These are phyloP conservation scores for Graphilbum sp. DNA, from an alignment of 2,329 filamentous ascomycete species.

Conservation along the genomic window DNA sequence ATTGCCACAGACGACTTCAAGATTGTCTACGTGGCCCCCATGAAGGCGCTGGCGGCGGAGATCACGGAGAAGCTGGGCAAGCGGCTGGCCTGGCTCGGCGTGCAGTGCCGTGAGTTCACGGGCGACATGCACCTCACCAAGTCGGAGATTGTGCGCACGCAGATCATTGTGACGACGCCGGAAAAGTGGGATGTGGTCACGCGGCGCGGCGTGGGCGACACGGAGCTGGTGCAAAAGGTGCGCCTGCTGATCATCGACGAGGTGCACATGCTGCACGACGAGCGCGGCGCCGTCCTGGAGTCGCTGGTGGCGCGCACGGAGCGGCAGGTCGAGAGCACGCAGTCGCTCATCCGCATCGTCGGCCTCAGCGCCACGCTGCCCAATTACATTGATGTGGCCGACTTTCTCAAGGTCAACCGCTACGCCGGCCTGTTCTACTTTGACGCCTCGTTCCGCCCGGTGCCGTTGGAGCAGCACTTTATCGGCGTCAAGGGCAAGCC, in stretches of 20 bases:
- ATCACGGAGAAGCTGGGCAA: slow-evolving; percentile 90
- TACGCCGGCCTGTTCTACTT: slow-evolving; percentile 93
- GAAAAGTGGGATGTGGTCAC: slow-evolving; percentile 99
- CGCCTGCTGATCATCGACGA: slow-evolving; percentile 93
- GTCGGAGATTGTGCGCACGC: slow-evolving; percentile 83
- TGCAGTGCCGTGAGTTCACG: slow-evolving; percentile 84
- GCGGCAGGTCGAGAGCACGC: slow-evolving; percentile 92
- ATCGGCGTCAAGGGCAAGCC: slow-evolving; percentile 89
- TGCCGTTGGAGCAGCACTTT: slow-evolving; percentile 93
- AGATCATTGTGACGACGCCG: slow-evolving; percentile 95
- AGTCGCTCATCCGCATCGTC: slow-evolving; percentile 90
- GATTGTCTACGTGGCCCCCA: slow-evolving; percentile 95
- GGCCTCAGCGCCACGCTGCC: slow-evolving; percentile 90
- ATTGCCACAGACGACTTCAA: slow-evolving; percentile 87
- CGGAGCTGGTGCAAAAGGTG: slow-evolving; percentile 94
- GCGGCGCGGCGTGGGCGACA: slow-evolving; percentile 90
- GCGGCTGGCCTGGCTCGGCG: slow-evolving; percentile 80
- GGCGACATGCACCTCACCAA: slow-evolving; percentile 99
- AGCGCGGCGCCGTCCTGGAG: slow-evolving; percentile 88
- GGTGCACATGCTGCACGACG: slow-evolving; percentile 98
- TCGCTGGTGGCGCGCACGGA: slow-evolving; percentile 90
- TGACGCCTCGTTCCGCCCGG: slow-evolving; percentile 85
- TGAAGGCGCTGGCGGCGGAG: slow-evolving; percentile 96
- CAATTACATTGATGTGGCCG: slow-evolving; percentile 92
- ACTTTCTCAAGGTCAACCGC: slow-evolving; percentile 92